phyloP scores from a whole-genome alignment of 257 asterid species.

The Phtheirospermum japonicum region DNA sequence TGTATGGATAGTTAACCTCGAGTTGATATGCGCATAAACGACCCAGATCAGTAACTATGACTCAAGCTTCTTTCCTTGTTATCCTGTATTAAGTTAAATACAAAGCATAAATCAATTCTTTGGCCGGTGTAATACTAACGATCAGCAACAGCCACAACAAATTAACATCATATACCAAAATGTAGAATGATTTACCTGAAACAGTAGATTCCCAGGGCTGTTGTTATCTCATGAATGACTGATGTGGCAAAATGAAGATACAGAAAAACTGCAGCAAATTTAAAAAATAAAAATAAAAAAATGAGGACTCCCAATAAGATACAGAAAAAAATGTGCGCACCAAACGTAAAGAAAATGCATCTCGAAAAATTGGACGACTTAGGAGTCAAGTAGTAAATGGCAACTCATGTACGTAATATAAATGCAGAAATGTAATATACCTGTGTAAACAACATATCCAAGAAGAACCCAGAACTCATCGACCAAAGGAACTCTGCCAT shows the following conservation, averaged over 20 bases:
- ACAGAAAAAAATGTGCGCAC: not conserved
- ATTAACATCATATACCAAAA: not conserved
- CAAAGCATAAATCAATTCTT: not conserved
- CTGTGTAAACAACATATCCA: conserved; percentile 62
- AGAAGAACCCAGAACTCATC: conserved; percentile 85
- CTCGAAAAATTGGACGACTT: not conserved
- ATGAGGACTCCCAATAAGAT: conserved; percentile 1
- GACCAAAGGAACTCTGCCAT: conserved; percentile 76
- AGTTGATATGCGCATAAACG: not conserved
- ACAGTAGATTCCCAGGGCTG: conserved; percentile 89
- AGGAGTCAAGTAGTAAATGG: too few relatives aligned
- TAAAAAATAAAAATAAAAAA: too few relatives aligned
- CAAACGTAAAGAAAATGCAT: not conserved
- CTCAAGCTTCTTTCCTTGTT: conserved; percentile 92
- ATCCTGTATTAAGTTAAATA: conserved; percentile 49
- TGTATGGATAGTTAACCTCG: conserved; percentile 1
- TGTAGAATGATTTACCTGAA: conserved; percentile 63
- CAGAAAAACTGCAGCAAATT: conserved; percentile 55
- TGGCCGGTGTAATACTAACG: not conserved
- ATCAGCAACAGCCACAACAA: not conserved
- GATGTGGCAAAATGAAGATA: conserved; percentile 88
- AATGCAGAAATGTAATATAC: conserved; percentile 35
- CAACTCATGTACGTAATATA: not conserved
- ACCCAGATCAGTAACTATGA: not conserved
- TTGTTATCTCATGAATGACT: conserved; percentile 82